phyloP scores from a whole-genome alignment of 2,329 filamentous ascomycete genomes.

The Microdochium paspali region DNA sequence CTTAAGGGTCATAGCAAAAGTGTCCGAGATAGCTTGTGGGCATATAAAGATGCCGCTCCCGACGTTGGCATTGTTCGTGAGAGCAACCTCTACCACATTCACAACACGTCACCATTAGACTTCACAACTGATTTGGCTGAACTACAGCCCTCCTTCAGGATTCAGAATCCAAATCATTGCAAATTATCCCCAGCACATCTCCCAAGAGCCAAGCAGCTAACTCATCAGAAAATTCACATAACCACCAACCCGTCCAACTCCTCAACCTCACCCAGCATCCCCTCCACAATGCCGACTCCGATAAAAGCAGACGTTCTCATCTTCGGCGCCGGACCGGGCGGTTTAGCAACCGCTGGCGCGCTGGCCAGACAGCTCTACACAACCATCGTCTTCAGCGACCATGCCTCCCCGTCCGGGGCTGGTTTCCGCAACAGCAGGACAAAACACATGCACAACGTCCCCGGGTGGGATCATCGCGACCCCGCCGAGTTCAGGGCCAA shows the following conservation, averaged over 20 bases:
- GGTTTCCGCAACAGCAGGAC: background rate
- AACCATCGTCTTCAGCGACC: constrained; percentile 21
- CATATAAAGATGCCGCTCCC: too few relatives aligned
- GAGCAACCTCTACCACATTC: too few relatives aligned
- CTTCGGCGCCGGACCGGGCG: constrained; percentile 33
- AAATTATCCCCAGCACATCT: too few relatives aligned
- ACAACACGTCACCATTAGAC: too few relatives aligned
- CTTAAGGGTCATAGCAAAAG: too few relatives aligned
- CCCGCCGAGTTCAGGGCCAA: constrained; percentile 7
- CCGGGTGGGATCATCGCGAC: constrained; percentile 13
- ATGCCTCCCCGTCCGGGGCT: background rate
- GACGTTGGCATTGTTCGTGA: too few relatives aligned
- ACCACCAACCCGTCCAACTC: background rate
- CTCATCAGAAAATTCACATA: background rate
- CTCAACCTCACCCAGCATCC: background rate
- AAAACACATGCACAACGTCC: constrained; percentile 13
- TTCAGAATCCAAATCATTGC: too few relatives aligned
- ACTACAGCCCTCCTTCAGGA: too few relatives aligned
- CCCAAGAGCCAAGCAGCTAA: too few relatives aligned
- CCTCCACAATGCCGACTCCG: background rate
- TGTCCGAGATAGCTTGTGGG: too few relatives aligned
- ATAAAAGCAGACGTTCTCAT: constrained; percentile 22
- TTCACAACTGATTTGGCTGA: too few relatives aligned
- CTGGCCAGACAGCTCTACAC: constrained; percentile 24
- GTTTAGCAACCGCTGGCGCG: constrained; percentile 26